phyloP scores from a whole-genome alignment of 495 filamentous ascomycete species.

The Schizothecium vesticola region DNA sequence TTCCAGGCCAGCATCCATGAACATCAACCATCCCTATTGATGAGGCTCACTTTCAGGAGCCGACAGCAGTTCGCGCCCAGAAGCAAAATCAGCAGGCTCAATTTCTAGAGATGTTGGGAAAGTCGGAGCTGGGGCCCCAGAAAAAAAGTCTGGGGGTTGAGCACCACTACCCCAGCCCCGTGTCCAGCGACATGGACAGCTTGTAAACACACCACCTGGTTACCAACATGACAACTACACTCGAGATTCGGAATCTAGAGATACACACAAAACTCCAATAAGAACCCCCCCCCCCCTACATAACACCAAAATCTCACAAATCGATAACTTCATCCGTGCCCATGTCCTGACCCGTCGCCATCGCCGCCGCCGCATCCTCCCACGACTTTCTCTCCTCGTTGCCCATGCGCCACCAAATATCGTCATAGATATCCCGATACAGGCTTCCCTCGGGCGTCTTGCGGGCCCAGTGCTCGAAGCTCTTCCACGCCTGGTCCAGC shows the following conservation, averaged over 20 bases:
- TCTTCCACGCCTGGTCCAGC: slow-evolving; percentile 19
- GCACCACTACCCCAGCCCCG: no score
- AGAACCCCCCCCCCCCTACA: no score
- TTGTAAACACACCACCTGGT: no score
- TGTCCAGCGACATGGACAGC: no score
- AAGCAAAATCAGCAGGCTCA: no score
- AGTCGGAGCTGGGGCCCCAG: no score
- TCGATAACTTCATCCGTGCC: background rate
- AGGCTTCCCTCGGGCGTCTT: slow-evolving; percentile 21
- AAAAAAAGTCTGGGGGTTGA: no score
- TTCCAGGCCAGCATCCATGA: no score
- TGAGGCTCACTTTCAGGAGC: no score
- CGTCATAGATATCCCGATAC: slow-evolving; percentile 28
- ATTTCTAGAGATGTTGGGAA: no score
- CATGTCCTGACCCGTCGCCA: background rate
- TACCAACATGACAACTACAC: background rate
- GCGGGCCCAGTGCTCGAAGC: slow-evolving; percentile 26
- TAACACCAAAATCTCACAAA: background rate
- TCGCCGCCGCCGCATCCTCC: background rate
- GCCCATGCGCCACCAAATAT: slow-evolving; percentile 18
- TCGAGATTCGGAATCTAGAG: background rate
- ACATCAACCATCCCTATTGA: no score
- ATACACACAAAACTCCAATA: background rate
- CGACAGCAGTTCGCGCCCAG: no score
- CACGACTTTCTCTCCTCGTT: slow-evolving; percentile 11